phyloP scores from a whole-genome alignment of 2,329 filamentous ascomycete species.

The Colletotrichum australisinense region DNA sequence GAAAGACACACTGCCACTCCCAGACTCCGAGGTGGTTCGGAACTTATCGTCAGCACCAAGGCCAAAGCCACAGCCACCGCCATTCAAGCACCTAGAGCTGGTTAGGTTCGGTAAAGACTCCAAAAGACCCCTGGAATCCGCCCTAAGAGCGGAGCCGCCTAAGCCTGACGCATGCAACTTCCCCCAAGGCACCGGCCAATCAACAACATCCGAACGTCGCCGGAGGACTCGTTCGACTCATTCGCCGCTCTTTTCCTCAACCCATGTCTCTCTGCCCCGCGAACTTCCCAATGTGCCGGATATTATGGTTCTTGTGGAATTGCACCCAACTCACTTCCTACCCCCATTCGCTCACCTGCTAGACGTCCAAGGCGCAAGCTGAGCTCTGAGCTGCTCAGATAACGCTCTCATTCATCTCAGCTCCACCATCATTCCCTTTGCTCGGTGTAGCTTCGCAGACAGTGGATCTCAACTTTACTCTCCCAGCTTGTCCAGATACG shows the following conservation, averaged over 20 bases:
- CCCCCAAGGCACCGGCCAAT: slow-evolving; percentile 14
- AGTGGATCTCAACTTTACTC: neutral
- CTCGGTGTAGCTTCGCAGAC: neutral
- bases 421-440: neutral
- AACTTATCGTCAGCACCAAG: slow-evolving; percentile 6
- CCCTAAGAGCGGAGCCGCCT: slow-evolving; percentile 27
- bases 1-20: neutral
- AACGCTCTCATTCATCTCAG: neutral
- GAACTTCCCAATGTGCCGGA: neutral
- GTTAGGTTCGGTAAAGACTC: neutral
- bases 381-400: neutral
- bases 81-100: neutral
- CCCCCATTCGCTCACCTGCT: neutral
- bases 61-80: neutral
- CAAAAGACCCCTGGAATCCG: slow-evolving; percentile 12
- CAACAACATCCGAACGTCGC: slow-evolving; percentile 19
- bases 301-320: neutral
- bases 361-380: neutral
- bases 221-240: slow-evolving; percentile 12
- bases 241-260: neutral
- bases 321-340: neutral
- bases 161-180: slow-evolving; percentile 5
- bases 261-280: neutral
- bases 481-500: slow-evolving; percentile 3
- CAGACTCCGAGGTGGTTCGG: slow-evolving; percentile 27